Base-by-base conservation (phyloP, 2,329 filamentous ascomycete species). In the Stemphylium beticola region DNA sequence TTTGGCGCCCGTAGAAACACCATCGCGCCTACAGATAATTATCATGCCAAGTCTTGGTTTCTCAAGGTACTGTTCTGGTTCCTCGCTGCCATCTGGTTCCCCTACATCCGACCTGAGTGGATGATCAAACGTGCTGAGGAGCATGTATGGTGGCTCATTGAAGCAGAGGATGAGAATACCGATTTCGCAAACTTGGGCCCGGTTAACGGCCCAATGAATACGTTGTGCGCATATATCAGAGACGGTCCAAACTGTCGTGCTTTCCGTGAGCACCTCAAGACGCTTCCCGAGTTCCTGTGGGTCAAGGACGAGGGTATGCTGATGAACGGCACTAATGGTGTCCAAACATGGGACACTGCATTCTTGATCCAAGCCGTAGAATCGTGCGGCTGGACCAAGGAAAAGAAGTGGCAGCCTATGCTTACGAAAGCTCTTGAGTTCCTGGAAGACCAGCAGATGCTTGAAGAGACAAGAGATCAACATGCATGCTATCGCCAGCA, bases 251-350 rank as follows among this genome's bases (percentile, higher is more conserved):
- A 89, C 41, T 83, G 89, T 0, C 76, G 83, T 64, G 87, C 87
- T 0, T 87, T 96, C 24, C 83, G 84, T 43, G 84, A 89, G 36
- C 93, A 97, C 68, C 80, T 91, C 8, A 91, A 97, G 66, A 86
- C 92, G 3, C 76, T 96, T 11, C 83, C 91, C 38, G 95, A 99
- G 67, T 96, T 88, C 58, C 76, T 99, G 26, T 99, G 95, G 93
- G 82, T 99, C 44, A 96, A 96, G 60, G 76, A 87, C 31, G 93
- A 97, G 72, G 95, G 95, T 5, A 92, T 99, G 91, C 82, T 98
- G 42, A 89, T 89, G 76, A 97, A 97, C 66, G 95, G 95, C 33
- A 99, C 95, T 8, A 98, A 99, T 65, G 95, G 95, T n/a, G 93
- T 98, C 1, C 95, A 99, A 75, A 90, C 87, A 61, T 99, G 95